Percentiles rank a stretch among this genome's conserved stretches.
phyloP scores from a whole-genome alignment of 192 early-diverging fungal genomes.

The Geranomyces michiganensis region DNA sequence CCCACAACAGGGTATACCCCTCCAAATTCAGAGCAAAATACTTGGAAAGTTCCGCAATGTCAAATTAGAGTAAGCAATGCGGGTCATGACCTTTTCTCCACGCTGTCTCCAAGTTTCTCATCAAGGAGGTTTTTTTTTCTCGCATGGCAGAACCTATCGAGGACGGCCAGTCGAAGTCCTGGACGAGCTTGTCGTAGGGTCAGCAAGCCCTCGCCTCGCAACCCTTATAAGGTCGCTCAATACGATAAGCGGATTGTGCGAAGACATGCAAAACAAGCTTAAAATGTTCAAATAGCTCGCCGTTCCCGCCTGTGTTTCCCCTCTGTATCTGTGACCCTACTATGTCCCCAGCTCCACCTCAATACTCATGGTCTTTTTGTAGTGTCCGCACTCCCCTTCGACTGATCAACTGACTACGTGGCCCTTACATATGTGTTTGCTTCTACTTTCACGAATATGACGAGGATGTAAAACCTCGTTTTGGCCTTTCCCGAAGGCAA shows the following conservation, averaged over 20 bases:
- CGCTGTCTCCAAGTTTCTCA: background rate
- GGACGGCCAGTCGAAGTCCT: conserved; percentile 37
- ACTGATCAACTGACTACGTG: no score
- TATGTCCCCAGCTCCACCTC: no score
- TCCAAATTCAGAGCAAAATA: conserved; percentile 48
- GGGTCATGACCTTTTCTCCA: no score
- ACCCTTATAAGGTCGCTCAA: conserved; percentile 18
- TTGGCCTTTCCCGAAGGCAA: background rate
- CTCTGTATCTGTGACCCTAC: no score
- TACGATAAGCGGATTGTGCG: conserved; percentile 24
- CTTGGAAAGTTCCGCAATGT: conserved; percentile 41
- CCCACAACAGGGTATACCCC: conserved; percentile 41
- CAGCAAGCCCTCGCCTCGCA: conserved; percentile 26
- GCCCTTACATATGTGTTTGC: background rate
- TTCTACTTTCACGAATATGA: background rate
- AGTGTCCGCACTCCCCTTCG: background rate
- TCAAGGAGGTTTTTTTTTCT: background rate
- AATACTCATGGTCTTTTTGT: background rate
- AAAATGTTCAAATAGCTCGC: conserved; percentile 14
- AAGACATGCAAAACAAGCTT: conserved; percentile 27
- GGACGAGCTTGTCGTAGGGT: conserved; percentile 34
- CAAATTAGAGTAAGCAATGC: conserved; percentile 40
- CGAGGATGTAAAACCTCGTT: background rate
- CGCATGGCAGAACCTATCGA: conserved; percentile 34
- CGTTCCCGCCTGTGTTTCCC: no score